These are phyloP conservation scores for Chlamydomonas sp. DNA, from an alignment of 139 green algal species.

Conservation along the genomic window DNA sequence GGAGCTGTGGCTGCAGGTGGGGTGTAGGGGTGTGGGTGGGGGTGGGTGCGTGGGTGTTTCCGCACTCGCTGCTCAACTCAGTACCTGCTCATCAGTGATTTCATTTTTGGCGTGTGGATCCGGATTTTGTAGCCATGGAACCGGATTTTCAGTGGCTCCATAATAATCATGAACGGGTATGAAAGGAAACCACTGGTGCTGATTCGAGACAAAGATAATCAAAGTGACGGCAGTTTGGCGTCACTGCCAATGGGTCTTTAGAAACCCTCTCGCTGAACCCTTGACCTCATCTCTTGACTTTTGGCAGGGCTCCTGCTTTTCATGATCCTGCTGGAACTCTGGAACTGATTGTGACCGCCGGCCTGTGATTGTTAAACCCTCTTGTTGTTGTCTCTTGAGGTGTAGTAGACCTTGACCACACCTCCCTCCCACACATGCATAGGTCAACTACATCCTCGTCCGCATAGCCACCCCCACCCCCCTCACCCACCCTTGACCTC, in stretches of 20 bases:
- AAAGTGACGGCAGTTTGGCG: neutral
- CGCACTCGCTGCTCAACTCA: no score
- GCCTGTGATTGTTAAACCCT: no score
- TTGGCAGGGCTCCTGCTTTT: no score
- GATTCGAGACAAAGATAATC: neutral
- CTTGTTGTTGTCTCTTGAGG: neutral
- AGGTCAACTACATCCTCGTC: constrained; percentile 54
- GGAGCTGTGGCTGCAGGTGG: constrained; percentile 4
- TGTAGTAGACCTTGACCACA: neutral
- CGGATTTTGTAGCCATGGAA: no score
- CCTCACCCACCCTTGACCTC: neutral
- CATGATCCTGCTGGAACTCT: no score
- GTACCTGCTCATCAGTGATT: no score
- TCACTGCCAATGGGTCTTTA: neutral
- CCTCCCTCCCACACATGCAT: constrained; percentile 27
- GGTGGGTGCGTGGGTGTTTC: no score
- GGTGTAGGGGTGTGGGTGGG: no score
- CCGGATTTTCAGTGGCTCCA: no score
- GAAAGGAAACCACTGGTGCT: neutral
- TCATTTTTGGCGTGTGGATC: no score
- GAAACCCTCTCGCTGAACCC: neutral
- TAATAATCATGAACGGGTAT: neutral
- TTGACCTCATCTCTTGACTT: no score
- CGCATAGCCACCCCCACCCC: constrained; percentile 37
- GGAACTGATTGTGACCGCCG: no score